Base-by-base conservation (phyloP, 257 asterid genomes). In the Cynanchum wilfordii region DNA sequence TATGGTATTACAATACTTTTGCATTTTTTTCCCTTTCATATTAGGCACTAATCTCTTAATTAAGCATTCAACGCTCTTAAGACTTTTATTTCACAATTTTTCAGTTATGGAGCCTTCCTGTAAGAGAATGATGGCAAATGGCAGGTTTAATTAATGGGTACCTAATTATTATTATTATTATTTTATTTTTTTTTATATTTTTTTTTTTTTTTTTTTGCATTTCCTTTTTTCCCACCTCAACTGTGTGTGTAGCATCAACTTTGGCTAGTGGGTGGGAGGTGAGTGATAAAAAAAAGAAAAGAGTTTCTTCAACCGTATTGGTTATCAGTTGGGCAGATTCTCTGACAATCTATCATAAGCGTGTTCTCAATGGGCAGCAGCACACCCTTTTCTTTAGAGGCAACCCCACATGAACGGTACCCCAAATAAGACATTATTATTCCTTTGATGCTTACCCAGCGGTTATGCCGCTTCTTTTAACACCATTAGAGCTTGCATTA, bases 291-390 rank as follows among this genome's bases (percentile, higher is more conserved):
- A 17, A 1, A 27, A 71, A 57, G n/a, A n/a, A n/a, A n/a, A n/a
- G n/a, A 9, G 68, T 57, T 71, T 17, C 68, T 42, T 40, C 75
- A 58, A 58, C 59, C 24, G 15, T 19, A 68, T 58, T 49, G 64
- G 75, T 75, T 62, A 57, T 16, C 22, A 38, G 70, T 42, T 20
- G 29, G 52, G 57, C 38, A 38, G 71, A 69, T 56, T 68, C 40
- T 22, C 73, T 75, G 68, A 47, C 74, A 57, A 75, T 22, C 9
- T 4, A 25, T 20, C 50, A 20, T 30, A 12, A 27, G 54, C 10
- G 30, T 42, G 45, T 54, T 29, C n/a, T 5, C 25, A 9, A 51
- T 24, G 33, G 67, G 17, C 59, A 27, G 55, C 24, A 19, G 38
- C 10, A 2, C 40, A 55, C 38, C 55, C 19, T 17, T 40, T 19